These are phyloP conservation scores for Coniella vitis DNA, from an alignment of 2,329 filamentous ascomycete species.

Conservation along the genomic window DNA sequence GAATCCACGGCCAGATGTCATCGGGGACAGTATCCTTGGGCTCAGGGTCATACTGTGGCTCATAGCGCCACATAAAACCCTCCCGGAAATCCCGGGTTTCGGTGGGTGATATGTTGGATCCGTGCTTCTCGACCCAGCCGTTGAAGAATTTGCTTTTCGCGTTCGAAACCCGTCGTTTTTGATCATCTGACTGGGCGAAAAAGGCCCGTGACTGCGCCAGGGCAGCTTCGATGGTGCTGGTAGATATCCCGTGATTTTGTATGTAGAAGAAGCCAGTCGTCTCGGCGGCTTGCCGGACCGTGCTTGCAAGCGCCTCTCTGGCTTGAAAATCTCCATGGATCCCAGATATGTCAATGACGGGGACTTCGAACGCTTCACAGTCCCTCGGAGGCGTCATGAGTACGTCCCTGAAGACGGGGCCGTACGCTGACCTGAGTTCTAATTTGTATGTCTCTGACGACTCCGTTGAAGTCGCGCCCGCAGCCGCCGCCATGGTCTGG, in stretches of 20 bases:
- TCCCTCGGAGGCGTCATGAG: conserved; percentile 33
- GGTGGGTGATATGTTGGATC: conserved; percentile 22
- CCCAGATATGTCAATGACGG: conserved; percentile 35
- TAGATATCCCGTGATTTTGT: conserved; percentile 35
- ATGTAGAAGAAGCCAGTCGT: conserved; percentile 43
- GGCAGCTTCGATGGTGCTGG: conserved; percentile 24
- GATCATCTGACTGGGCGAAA: conserved; percentile 24
- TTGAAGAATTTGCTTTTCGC: conserved; percentile 28
- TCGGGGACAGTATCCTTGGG: conserved; percentile 20
- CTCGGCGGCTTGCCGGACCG: conserved; percentile 33
- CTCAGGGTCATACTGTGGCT: conserved; percentile 35
- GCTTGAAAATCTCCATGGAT: conserved; percentile 29
- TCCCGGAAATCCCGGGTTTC: conserved; percentile 26
- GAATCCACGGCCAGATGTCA: conserved; percentile 7
- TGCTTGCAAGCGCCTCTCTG: conserved; percentile 29
- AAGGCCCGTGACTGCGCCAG: conserved; percentile 20
- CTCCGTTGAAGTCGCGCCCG: conserved; percentile 14
- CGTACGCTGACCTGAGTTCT: conserved; percentile 37
- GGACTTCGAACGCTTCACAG: conserved; percentile 36
- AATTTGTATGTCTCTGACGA: conserved; percentile 30
- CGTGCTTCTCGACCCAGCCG: conserved; percentile 26
- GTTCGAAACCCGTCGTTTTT: conserved; percentile 22
- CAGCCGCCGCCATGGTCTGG: conserved; percentile 11
- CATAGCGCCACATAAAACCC: conserved; percentile 30
- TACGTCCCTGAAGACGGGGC: conserved; percentile 36